Conservation (phyloP, 169 alveolate genomes). For the Plasmodium berghei region DNA sequence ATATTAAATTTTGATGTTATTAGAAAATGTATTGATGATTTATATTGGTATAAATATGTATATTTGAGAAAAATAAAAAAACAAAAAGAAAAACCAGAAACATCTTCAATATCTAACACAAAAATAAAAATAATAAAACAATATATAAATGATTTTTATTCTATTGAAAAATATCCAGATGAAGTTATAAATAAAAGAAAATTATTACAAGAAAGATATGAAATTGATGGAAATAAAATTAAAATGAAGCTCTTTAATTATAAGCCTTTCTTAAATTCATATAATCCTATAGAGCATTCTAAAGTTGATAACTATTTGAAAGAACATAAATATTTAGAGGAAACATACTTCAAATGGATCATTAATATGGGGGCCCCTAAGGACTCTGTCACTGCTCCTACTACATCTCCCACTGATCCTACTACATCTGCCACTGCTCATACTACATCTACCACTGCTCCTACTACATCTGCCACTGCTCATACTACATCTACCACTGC, state of each 20-base stretch:
- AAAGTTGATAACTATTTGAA: conserved; percentile 1
- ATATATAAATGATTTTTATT: conserved; percentile 39
- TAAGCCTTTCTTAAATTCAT: conserved; percentile 15
- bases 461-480: no score
- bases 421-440: background rate
- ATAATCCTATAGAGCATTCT: conserved; percentile 6
- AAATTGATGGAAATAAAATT: conserved; percentile 50
- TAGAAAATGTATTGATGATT: conserved; percentile 43
- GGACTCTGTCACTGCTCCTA: background rate
- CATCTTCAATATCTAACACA: background rate
- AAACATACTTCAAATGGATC: conserved; percentile 31
- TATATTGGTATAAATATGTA: conserved; percentile 63
- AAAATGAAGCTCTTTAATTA: conserved; percentile 16
- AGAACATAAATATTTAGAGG: conserved; percentile 34
- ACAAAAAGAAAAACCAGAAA: background rate
- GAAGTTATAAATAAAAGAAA: conserved; percentile 29
- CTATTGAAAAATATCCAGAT: conserved; percentile 5
- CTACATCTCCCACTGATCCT: background rate
- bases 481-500: no score
- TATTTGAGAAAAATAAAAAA: conserved; percentile 7
- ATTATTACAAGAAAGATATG: conserved; percentile 60
- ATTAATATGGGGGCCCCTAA: background rate
- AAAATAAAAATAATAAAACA: conserved; percentile 15
- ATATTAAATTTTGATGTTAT: conserved; percentile 58
- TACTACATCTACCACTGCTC: no score